A percentile compares a stretch with the other conserved stretches of the same genome.
Evolutionary conservation across 2,329 filamentous ascomycete genomes (phyloP).

Genomic region (Claviceps humidiphila): DNA sequence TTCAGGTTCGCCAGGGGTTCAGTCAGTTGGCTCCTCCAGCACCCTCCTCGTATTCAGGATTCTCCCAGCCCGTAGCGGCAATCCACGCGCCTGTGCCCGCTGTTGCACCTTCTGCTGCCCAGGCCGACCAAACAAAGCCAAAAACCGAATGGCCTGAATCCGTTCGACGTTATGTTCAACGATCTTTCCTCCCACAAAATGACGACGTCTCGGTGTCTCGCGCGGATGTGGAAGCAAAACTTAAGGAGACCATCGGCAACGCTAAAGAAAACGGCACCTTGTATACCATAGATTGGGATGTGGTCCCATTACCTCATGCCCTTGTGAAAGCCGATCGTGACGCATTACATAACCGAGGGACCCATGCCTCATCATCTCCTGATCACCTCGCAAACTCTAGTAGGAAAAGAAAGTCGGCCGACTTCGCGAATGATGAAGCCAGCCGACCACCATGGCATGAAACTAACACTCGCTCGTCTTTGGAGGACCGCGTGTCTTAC

Average conservation of each 20-base stretch:
- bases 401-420: slow-evolving; percentile 76
- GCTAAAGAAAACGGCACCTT: slow-evolving; percentile 64
- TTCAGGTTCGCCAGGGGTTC: slow-evolving; percentile 49
- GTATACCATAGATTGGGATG: slow-evolving; percentile 67
- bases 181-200: slow-evolving; percentile 70
- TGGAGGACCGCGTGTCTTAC: slow-evolving; percentile 68
- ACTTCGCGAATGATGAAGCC: slow-evolving; percentile 40
- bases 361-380: slow-evolving; percentile 11
- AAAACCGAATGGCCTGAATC: slow-evolving; percentile 69
- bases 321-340: slow-evolving; percentile 62
- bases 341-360: slow-evolving; percentile 28
- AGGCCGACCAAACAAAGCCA: slow-evolving; percentile 27
- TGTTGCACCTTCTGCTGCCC: slow-evolving; percentile 14
- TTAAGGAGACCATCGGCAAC: slow-evolving; percentile 74
- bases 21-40: slow-evolving; percentile 29
- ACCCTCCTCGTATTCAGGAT: slow-evolving; percentile 18
- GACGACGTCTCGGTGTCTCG: slow-evolving; percentile 47
- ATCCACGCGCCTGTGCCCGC: slow-evolving; percentile 17
- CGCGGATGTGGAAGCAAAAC: slow-evolving; percentile 65
- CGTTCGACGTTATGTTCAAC: slow-evolving; percentile 80
- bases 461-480: slow-evolving; percentile 43
- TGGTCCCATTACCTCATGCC: slow-evolving; percentile 71
- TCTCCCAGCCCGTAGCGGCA: slow-evolving; percentile 16
- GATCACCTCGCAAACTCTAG: slow-evolving; percentile 24
- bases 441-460: slow-evolving; percentile 60